Evolutionary conservation across 768 basidiomycete species (phyloP).

Genomic region (Pleurotus eryngii): DNA sequence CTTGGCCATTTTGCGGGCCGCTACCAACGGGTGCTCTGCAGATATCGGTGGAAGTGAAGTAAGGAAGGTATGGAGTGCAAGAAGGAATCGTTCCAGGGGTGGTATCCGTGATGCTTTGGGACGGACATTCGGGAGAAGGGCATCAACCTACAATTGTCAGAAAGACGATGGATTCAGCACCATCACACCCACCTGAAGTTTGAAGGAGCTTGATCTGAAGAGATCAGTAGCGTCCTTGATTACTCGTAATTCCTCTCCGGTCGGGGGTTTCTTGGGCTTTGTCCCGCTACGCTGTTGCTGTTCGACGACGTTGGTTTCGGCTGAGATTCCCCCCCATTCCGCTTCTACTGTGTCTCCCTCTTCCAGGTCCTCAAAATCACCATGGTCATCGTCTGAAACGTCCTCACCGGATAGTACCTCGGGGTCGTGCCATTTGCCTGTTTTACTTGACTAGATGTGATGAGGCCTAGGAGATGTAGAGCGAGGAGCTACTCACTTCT

Average conservation of each 20-base stretch:
- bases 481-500: not conserved
- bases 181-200: conserved; percentile 60
- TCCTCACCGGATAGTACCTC: not conserved
- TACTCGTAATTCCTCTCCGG: conserved; percentile 63
- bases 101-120: conserved; percentile 56
- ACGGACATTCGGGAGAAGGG: conserved; percentile 70
- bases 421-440: not conserved
- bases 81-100: conserved; percentile 67
- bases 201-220: conserved; percentile 78
- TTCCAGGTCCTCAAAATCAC: not conserved
- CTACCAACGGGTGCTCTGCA: conserved; percentile 66
- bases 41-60: conserved; percentile 52
- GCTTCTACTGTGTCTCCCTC: not conserved
- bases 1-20: conserved; percentile 50
- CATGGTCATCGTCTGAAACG: not conserved
- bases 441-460: not conserved
- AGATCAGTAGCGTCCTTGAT: conserved; percentile 76
- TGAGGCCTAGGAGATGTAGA: not conserved
- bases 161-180: not conserved
- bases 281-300: conserved; percentile 12
- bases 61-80: conserved; percentile 64
- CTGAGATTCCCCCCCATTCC: not conserved
- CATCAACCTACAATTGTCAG: conserved; percentile 59
- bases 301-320: not conserved
- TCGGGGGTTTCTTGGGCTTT: conserved; percentile 52